Evolutionary conservation across 371 early-diverging fungal genomes (phyloP).

Genomic region (Mortierella sp.): DNA sequence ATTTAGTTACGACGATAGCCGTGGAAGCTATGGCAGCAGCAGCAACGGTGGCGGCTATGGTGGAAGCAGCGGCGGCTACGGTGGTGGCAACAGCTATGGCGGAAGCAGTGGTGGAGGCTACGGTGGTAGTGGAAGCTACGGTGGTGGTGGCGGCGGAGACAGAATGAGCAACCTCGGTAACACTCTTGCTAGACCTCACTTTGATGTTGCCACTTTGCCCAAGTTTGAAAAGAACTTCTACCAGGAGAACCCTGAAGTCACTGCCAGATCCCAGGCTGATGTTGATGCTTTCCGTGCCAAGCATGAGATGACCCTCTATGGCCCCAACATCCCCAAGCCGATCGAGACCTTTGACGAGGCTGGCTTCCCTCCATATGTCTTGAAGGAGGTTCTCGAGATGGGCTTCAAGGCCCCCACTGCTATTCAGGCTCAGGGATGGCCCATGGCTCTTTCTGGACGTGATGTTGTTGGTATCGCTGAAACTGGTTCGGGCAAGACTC

Average conservation of each 20-base stretch:
- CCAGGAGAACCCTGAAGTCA: constrained; percentile 76
- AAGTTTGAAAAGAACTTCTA: constrained; percentile 97
- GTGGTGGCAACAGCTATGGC: constrained; percentile 30
- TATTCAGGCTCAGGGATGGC: constrained; percentile 99
- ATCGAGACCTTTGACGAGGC: constrained; percentile 87
- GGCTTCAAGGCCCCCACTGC: constrained; percentile 95
- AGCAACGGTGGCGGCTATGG: constrained; percentile 60
- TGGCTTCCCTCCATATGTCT: constrained; percentile 86
- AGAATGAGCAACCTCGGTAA: constrained; percentile 73
- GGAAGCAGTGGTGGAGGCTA: constrained; percentile 52
- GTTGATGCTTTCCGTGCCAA: constrained; percentile 72
- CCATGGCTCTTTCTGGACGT: constrained; percentile 98
- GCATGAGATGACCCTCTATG: constrained; percentile 82
- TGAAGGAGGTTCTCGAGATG: constrained; percentile 85
- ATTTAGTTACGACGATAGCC: constrained; percentile 63
- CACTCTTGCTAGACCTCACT: constrained; percentile 72
- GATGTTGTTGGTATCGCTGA: constrained; percentile 99
- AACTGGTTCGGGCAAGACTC: constrained; percentile 99
- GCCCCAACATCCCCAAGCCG: constrained; percentile 83
- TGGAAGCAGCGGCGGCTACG: constrained; percentile 18
- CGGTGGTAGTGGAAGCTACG: constrained; percentile 58
- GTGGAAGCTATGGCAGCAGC: constrained; percentile 57
- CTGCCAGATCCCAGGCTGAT: constrained; percentile 69
- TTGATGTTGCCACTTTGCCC: constrained; percentile 77
- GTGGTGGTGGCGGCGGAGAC: constrained; percentile 66